A percentile compares a stretch with the other conserved stretches of the same genome.
These are phyloP conservation scores for Colletotrichum falcatum DNA, from an alignment of 2,329 filamentous ascomycete species.

Conservation along the genomic window DNA sequence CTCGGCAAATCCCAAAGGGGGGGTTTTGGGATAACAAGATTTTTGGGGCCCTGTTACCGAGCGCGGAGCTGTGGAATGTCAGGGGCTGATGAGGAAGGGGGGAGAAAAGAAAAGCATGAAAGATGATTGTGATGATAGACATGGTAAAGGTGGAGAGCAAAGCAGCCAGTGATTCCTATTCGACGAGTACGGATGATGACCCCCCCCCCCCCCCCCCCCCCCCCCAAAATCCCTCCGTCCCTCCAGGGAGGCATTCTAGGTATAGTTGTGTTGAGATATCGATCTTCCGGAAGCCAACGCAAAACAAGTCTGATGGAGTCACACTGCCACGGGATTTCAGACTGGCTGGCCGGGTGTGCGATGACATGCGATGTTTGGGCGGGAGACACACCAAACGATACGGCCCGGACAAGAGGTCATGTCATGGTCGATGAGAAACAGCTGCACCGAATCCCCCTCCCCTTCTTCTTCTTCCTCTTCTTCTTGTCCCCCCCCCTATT, in stretches of 20 bases:
- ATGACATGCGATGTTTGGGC: constrained; percentile 2
- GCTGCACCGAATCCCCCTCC: too few species aligned
- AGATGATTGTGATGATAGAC: constrained; percentile 24
- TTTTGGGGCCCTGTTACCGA: neutral
- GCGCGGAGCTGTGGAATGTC: neutral
- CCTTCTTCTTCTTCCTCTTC: too few species aligned
- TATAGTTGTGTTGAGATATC: constrained; percentile 23
- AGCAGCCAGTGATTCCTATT: neutral
- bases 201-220: neutral
- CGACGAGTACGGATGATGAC: neutral
- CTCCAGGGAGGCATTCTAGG: constrained; percentile 18
- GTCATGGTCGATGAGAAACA: neutral
- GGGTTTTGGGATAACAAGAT: constrained; percentile 4
- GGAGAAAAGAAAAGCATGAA: constrained; percentile 8
- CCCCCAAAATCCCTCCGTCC: neutral
- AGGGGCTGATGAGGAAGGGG: neutral
- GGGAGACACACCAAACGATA: constrained; percentile 7
- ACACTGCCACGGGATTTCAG: constrained; percentile 18
- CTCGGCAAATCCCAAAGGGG: constrained; percentile 13
- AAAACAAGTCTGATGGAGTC: constrained; percentile 29
- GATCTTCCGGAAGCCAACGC: constrained; percentile 11
- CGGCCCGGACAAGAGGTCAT: neutral
- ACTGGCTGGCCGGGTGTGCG: neutral
- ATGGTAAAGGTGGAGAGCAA: constrained; percentile 16
- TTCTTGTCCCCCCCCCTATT: too few species aligned